A percentile compares a stretch with the other conserved stretches of the same genome.
Evolutionary conservation across 768 basidiomycete genomes (phyloP).

Genomic region (Lanmaoa rubissima): DNA sequence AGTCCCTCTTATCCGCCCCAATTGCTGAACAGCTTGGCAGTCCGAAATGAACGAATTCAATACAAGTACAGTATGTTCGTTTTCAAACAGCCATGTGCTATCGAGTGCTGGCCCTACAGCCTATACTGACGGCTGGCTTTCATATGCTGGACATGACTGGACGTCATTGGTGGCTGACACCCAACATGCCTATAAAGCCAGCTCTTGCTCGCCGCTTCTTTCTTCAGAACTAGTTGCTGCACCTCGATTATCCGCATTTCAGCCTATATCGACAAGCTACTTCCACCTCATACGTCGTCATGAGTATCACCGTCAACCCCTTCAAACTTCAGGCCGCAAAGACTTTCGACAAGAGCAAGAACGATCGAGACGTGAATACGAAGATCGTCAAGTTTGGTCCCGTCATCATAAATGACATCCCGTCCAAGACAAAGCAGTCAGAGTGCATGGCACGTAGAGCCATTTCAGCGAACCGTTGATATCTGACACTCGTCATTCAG

Average conservation of each 20-base stretch:
- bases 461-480: not conserved
- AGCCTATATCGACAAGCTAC: not conserved
- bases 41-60: not conserved
- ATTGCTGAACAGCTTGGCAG: not conserved
- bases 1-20: not conserved
- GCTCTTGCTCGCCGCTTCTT: not conserved
- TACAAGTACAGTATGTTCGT: not conserved
- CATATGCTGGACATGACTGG: not conserved
- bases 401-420: not conserved
- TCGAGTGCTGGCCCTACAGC: too few species aligned
- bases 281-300: not conserved
- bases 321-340: not conserved
- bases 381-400: not conserved
- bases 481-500: not conserved
- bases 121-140: not conserved
- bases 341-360: not conserved
- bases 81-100: not conserved
- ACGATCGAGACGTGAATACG: not conserved
- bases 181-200: conserved; percentile 1
- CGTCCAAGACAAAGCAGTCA: not conserved
- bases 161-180: conserved; percentile 10
- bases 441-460: not conserved
- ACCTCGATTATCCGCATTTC: not conserved
- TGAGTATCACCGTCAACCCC: not conserved
- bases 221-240: not conserved